Conservation (phyloP, 805 yeast species). For the Nakazawaea ernobii region DNA sequence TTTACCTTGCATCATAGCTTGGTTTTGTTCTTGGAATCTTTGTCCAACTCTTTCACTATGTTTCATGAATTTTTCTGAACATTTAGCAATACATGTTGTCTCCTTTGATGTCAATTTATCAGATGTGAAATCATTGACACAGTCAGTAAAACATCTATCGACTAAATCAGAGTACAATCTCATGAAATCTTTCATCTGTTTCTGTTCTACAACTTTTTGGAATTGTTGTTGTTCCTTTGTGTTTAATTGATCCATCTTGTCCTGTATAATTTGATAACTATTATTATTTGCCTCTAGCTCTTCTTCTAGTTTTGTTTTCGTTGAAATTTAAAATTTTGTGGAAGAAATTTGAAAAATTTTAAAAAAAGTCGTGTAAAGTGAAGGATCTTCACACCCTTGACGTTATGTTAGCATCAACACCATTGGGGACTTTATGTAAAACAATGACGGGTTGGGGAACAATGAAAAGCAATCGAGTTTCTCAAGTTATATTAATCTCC, state of each 20-base stretch:
- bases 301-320: background rate
- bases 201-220: slow-evolving; percentile 91
- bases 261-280: background rate
- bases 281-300: background rate
- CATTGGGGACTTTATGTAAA: too few species aligned
- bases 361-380: background rate
- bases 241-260: slow-evolving; percentile 87
- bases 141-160: slow-evolving; percentile 94
- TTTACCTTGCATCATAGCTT: slow-evolving; percentile 60
- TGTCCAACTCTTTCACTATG: slow-evolving; percentile 98
- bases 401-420: background rate
- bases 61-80: slow-evolving; percentile 96
- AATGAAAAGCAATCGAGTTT: too few species aligned
- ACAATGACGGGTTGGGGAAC: background rate
- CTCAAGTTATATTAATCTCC: too few species aligned
- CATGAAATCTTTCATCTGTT: slow-evolving; percentile 99
- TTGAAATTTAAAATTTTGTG: background rate
- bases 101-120: slow-evolving; percentile 81
- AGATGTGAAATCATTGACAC: slow-evolving; percentile 98
- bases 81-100: slow-evolving; percentile 77
- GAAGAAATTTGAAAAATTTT: background rate
- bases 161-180: slow-evolving; percentile 91
- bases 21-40: slow-evolving; percentile 97
- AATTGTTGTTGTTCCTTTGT: slow-evolving; percentile 95
- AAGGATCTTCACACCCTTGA: background rate